A percentile compares a stretch with the other conserved stretches of the same genome.
phyloP scores from a whole-genome alignment of 2,329 filamentous ascomycete genomes.

The Lachnellula subtilissima region DNA sequence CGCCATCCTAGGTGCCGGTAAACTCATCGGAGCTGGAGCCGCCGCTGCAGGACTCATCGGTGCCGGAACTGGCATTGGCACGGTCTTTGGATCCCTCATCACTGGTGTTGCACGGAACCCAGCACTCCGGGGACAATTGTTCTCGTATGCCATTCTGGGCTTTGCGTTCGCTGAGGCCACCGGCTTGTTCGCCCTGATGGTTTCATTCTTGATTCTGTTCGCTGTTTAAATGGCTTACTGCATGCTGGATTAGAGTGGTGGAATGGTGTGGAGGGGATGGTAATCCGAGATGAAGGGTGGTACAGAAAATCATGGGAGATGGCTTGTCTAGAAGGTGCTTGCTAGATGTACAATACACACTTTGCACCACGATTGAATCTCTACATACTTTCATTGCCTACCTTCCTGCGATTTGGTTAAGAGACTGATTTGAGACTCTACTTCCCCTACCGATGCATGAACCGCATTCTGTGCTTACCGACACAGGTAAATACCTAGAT shows the following conservation, averaged over 20 bases:
- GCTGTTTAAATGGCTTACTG: conserved; percentile 19
- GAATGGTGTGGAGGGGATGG: not conserved
- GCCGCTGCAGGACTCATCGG: conserved; percentile 28
- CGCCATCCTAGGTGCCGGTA: conserved; percentile 23
- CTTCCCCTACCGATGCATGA: no score
- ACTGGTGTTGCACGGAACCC: conserved; percentile 52
- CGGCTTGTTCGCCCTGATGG: conserved; percentile 52
- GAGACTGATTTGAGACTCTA: no score
- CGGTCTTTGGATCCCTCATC: conserved; percentile 51
- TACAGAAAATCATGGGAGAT: no score
- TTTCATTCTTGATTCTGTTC: conserved; percentile 31
- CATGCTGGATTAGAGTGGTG: not conserved
- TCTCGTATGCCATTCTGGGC: conserved; percentile 60
- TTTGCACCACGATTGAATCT: no score
- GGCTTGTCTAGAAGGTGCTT: no score
- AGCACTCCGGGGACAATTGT: conserved; percentile 50
- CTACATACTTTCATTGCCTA: no score
- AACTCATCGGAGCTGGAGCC: conserved; percentile 25
- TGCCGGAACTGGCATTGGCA: conserved; percentile 41
- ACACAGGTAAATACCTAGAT: no score
- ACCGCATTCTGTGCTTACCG: no score
- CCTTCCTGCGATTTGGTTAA: no score
- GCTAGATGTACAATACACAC: no score
- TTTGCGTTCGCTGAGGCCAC: conserved; percentile 62
- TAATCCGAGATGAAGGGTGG: no score